A percentile compares a stretch with the other conserved stretches of the same genome.
Conservation (phyloP, 169 alveolate species). For the Plasmodium relictum region DNA sequence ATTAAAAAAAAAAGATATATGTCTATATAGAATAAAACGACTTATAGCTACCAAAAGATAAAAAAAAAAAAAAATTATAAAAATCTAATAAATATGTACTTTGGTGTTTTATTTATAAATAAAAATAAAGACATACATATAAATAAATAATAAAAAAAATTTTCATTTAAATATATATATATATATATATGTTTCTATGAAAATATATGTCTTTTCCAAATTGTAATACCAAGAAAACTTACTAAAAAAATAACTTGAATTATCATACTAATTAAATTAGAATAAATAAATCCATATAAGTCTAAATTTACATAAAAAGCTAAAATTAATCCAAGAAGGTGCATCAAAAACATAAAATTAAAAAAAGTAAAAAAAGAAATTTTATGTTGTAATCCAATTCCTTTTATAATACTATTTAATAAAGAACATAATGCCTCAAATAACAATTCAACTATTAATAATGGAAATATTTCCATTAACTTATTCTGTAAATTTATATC, state of each 20-base stretch:
- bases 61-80: constrained; percentile 4
- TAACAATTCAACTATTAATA: constrained; percentile 4
- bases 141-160: not conserved
- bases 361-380: constrained; percentile 21
- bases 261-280: constrained; percentile 28
- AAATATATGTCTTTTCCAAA: not conserved
- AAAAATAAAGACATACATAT: not conserved
- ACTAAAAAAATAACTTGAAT: constrained; percentile 22
- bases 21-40: too few species aligned
- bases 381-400: constrained; percentile 38
- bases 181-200: not conserved
- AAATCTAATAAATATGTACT: not conserved
- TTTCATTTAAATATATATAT: not conserved
- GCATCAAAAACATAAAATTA: constrained; percentile 18
- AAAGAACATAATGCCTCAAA: constrained; percentile 21
- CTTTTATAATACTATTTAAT: constrained; percentile 44
- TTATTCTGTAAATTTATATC: constrained; percentile 3
- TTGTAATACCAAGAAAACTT: not conserved
- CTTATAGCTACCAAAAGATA: too few species aligned
- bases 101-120: too few species aligned
- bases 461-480: not conserved
- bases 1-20: too few species aligned
- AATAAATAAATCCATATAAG: constrained; percentile 52
- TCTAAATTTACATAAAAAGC: constrained; percentile 11
- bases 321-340: constrained; percentile 21